Base-by-base conservation (phyloP, 139 green algal genomes). In the Chlamydomonas applanata region DNA sequence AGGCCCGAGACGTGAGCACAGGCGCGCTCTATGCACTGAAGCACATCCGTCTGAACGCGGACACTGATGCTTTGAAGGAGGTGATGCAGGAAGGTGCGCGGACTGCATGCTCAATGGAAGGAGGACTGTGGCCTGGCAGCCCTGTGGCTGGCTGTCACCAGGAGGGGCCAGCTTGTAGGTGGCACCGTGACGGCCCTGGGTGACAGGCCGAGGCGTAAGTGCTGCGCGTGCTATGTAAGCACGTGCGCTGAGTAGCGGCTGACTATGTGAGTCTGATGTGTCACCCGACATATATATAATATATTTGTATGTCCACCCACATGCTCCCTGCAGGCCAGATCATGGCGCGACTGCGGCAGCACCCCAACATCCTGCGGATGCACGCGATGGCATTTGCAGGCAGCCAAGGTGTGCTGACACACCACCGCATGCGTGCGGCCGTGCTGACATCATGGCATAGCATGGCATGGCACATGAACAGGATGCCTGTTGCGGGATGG, bases 21-120 rank as follows among this genome's bases (percentile, higher is more conserved):
- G 71, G 80, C 3, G 27, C 72, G 13, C 49, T 68, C 0, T 94
- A 85, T 61, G 92, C 92, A 0, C 80, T 97, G 0, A 96, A 97
- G 76, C 92, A 96, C 72, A 83, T 94, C 40, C 77, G 85, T 11
- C 62, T 96, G 29, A 69, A 35, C 25, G 87, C 77, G 2, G 87
- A 94, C 30, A 45, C 53, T 0, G 85, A 93, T n/a, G 70, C 81
- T 0, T 78, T 90, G 5, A 53, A 34, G 1, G 79, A 87, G 20
- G 83, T 90, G 30, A 75, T 79, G 60, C 76, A 74, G 27, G 53
- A 66, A 30, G 33, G 45, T 67, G 53, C 34, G 69, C 19, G 32
- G 24, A n/a, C n/a, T n/a, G n/a, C n/a, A 17, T 33, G 24, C 54
- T 5, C 19, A 4, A 62, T 4, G 4, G 54, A 4, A 17, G n/a